A percentile compares a stretch with the other conserved stretches of the same genome.
phyloP scores from a whole-genome alignment of 169 alveolate genomes.

The Cryptosporidium tyzzeri region DNA sequence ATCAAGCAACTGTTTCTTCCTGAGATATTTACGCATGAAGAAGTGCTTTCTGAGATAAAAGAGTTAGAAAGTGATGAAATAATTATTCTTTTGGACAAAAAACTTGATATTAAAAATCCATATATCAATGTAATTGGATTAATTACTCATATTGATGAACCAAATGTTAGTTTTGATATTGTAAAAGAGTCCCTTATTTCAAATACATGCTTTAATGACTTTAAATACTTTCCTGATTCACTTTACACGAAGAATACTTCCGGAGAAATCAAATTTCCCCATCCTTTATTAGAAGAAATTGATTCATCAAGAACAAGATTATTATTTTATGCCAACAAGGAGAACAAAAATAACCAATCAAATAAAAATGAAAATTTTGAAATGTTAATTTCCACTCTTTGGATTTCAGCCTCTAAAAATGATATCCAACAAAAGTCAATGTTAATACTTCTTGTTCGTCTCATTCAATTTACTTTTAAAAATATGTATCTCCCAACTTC shows the following conservation, averaged over 20 bases:
- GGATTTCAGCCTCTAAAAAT: conserved; percentile 31
- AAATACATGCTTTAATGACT: conserved; percentile 16
- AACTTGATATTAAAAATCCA: conserved; percentile 47
- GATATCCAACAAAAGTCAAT: conserved; percentile 4
- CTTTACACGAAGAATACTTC: background rate
- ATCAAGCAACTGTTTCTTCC: conserved; percentile 40
- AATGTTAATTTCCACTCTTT: background rate
- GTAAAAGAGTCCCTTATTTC: conserved; percentile 41
- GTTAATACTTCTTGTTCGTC: background rate
- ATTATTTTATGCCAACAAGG: background rate
- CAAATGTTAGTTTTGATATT: conserved; percentile 11
- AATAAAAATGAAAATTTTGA: background rate
- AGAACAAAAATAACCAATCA: background rate
- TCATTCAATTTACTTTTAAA: conserved; percentile 22
- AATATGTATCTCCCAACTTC: conserved; percentile 46
- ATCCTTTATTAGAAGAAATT: conserved; percentile 29
- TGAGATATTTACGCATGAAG: conserved; percentile 5
- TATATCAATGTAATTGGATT: conserved; percentile 35
- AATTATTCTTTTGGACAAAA: conserved; percentile 23
- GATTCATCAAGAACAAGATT: conserved; percentile 9
- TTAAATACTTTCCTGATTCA: background rate
- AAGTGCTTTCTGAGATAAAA: conserved; percentile 5
- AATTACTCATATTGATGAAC: conserved; percentile 45
- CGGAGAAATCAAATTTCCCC: background rate
- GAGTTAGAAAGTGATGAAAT: conserved; percentile 20